Evolutionary conservation across 345 rosid genomes (phyloP).

Genomic region (Geranium brycei): DNA sequence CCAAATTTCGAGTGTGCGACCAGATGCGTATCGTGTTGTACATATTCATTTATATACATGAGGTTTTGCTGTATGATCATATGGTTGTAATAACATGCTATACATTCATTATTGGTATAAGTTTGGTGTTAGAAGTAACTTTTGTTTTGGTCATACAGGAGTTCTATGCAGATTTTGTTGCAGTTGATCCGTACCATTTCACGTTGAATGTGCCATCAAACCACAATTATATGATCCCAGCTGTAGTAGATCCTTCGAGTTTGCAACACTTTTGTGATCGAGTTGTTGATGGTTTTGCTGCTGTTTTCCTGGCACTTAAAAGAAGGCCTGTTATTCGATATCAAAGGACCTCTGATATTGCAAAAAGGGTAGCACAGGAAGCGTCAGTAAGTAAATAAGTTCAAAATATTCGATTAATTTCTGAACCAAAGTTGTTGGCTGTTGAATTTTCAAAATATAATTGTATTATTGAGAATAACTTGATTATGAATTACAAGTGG

Average conservation of each 20-base stretch:
- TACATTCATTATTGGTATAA: too few relatives aligned
- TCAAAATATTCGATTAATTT: too few relatives aligned
- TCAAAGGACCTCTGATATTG: constrained; percentile 87
- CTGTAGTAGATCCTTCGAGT: constrained; percentile 83
- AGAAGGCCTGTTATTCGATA: constrained; percentile 88
- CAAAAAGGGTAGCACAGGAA: constrained; percentile 94
- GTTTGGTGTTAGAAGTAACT: constrained; percentile 11
- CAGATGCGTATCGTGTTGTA: too few relatives aligned
- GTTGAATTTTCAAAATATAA: too few relatives aligned
- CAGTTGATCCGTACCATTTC: constrained; percentile 78
- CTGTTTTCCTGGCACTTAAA: constrained; percentile 76
- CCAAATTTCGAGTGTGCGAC: too few relatives aligned
- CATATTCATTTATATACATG: too few relatives aligned
- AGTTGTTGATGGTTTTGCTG: constrained; percentile 77
- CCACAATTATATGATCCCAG: constrained; percentile 86
- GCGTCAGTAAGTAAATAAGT: constrained; percentile 49
- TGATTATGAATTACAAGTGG: too few relatives aligned
- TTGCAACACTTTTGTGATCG: constrained; percentile 78
- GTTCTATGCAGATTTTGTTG: constrained; percentile 87
- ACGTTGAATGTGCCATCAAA: constrained; percentile 70
- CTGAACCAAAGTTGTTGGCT: too few relatives aligned
- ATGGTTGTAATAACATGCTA: not conserved
- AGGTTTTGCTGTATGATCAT: too few relatives aligned
- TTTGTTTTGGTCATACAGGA: constrained; percentile 49
- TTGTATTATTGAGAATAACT: too few relatives aligned